Conservation (phyloP, 208 protist genomes). For the Trypanosoma theileri region DNA sequence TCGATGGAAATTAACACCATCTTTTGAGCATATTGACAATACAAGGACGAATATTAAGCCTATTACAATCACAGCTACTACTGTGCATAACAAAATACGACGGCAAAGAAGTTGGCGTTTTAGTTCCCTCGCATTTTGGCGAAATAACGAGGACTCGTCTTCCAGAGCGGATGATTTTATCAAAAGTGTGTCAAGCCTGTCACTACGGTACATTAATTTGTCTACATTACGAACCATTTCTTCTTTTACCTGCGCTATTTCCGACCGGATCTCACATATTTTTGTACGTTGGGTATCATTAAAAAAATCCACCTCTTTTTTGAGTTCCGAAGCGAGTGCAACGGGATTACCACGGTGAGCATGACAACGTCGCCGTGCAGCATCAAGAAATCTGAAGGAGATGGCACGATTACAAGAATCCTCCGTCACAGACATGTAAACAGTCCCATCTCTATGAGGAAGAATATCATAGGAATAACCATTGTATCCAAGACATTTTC, state of each 20-base stretch:
- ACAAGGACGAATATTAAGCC: slow-evolving; percentile 23
- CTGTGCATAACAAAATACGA: slow-evolving; percentile 23
- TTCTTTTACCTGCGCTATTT: slow-evolving; percentile 32
- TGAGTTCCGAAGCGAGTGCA: slow-evolving; percentile 16
- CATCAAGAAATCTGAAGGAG: slow-evolving; percentile 23
- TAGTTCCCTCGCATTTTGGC: slow-evolving; percentile 16
- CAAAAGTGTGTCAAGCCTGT: slow-evolving; percentile 36
- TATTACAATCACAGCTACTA: slow-evolving; percentile 27
- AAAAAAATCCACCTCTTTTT: slow-evolving; percentile 25
- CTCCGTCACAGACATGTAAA: slow-evolving; percentile 27
- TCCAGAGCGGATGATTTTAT: slow-evolving; percentile 32
- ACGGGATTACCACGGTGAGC: slow-evolving; percentile 7
- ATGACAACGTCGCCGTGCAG: slow-evolving; percentile 1
- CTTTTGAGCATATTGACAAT: slow-evolving; percentile 15
- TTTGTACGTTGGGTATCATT: slow-evolving; percentile 33
- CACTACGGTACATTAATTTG: slow-evolving; percentile 37
- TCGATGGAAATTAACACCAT: slow-evolving; percentile 24
- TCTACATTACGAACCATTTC: slow-evolving; percentile 42
- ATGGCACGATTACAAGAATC: slow-evolving; percentile 17
- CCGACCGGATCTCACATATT: slow-evolving; percentile 30
- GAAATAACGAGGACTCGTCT: slow-evolving; percentile 24
- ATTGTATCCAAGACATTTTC: slow-evolving; percentile 19
- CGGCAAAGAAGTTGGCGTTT: slow-evolving; percentile 15
- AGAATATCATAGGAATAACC: slow-evolving; percentile 27
- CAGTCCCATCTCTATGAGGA: slow-evolving; percentile 19